phyloP scores from a whole-genome alignment of 2,329 filamentous ascomycete species.

The Diaporthe velutina region DNA sequence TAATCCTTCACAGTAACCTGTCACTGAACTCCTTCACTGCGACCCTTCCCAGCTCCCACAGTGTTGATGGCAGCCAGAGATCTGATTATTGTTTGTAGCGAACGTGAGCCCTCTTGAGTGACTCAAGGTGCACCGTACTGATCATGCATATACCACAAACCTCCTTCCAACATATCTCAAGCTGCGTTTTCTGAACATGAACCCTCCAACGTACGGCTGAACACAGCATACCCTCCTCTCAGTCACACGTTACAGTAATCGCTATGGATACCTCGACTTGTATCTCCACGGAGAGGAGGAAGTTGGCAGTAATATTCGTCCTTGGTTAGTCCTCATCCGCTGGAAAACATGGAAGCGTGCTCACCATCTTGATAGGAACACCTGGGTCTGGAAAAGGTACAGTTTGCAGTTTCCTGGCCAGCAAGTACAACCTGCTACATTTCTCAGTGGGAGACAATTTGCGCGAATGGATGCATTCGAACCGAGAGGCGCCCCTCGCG shows the following conservation, averaged over 20 bases:
- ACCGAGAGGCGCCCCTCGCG: slow-evolving; percentile 10
- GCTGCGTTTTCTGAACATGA: not conserved
- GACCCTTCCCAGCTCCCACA: not conserved
- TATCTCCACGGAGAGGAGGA: not conserved
- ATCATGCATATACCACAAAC: too few species aligned
- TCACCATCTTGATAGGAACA: slow-evolving; percentile 10
- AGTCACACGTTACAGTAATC: not conserved
- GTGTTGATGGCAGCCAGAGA: not conserved
- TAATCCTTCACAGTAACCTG: too few species aligned
- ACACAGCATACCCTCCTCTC: not conserved
- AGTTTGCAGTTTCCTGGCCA: slow-evolving; percentile 12
- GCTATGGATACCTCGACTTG: not conserved
- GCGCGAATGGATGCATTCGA: slow-evolving; percentile 18
- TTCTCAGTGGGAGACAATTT: slow-evolving; percentile 15
- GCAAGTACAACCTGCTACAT: not conserved
- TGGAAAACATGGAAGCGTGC: not conserved
- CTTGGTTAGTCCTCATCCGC: not conserved
- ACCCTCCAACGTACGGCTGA: not conserved
- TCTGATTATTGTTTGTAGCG: too few species aligned
- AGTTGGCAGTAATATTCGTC: slow-evolving; percentile 19
- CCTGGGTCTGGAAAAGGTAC: slow-evolving; percentile 17
- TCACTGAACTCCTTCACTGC: not conserved
- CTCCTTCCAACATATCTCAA: too few species aligned
- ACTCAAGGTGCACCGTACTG: too few species aligned
- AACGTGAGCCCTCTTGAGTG: too few species aligned